Conservation (phyloP, 78 protist genomes). For the Trichosphaerium sp. region DNA sequence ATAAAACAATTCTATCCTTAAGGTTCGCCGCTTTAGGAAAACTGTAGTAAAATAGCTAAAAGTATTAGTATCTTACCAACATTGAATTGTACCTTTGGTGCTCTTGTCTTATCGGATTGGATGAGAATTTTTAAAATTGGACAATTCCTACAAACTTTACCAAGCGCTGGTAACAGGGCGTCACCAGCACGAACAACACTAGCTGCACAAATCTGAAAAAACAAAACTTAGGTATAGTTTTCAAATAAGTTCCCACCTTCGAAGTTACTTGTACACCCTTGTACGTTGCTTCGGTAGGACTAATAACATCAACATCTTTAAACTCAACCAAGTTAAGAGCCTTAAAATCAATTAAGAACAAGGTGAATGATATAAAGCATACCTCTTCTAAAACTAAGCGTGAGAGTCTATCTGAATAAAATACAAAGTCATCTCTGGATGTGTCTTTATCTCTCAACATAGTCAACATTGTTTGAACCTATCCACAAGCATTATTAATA, state of each 20-base stretch:
- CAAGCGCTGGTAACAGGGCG: conserved; percentile 34
- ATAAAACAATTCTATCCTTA: too few relatives aligned
- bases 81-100: too few relatives aligned
- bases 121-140: conserved; percentile 49
- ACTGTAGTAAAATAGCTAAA: too few relatives aligned
- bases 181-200: conserved; percentile 62
- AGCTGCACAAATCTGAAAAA: too few relatives aligned
- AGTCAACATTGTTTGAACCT: too few relatives aligned
- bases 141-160: conserved; percentile 11
- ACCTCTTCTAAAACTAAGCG: conserved; percentile 25
- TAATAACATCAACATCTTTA: background rate
- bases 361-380: too few relatives aligned
- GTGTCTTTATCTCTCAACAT: background rate
- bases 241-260: too few relatives aligned
- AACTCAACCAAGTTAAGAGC: conserved; percentile 9
- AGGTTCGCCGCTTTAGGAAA: too few relatives aligned
- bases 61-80: too few relatives aligned
- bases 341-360: too few relatives aligned
- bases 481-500: too few relatives aligned
- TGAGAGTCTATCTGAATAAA: conserved; percentile 20
- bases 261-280: background rate
- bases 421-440: background rate
- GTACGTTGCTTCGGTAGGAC: conserved; percentile 21
- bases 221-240: too few relatives aligned
- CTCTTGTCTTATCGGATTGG: conserved; percentile 34